A percentile compares a stretch with the other conserved stretches of the same genome.
Conservation (phyloP, 23 red algal species). For the Gracilaria domingensis region DNA sequence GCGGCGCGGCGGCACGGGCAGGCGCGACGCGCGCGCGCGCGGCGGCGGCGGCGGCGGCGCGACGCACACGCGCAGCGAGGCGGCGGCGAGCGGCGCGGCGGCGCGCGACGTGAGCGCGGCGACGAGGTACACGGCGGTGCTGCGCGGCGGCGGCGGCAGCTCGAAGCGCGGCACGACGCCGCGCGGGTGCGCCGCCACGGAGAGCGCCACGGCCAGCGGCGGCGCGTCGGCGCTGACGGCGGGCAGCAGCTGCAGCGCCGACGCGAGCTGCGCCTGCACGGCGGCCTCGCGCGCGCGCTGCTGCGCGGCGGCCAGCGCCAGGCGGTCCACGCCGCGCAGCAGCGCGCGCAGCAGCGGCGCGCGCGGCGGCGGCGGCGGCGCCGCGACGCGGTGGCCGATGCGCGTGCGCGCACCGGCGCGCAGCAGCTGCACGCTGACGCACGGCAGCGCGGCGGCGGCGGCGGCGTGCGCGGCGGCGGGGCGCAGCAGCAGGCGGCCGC, state of each 20-base stretch:
- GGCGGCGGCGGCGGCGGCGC: background rate
- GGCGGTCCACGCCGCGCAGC: slow-evolving; percentile 5
- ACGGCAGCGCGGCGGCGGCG: background rate
- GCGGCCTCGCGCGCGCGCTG: background rate
- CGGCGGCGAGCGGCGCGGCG: background rate
- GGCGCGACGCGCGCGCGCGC: background rate
- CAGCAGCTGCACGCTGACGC: too few relatives aligned
- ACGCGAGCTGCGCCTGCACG: too few relatives aligned
- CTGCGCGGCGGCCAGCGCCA: slow-evolving; percentile 5
- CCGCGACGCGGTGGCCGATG: background rate
- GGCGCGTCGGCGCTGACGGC: too few relatives aligned
- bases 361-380: background rate
- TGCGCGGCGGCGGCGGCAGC: background rate
- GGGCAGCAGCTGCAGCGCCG: too few relatives aligned
- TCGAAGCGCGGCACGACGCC: background rate
- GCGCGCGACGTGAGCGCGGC: too few relatives aligned
- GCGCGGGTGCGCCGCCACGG: background rate
- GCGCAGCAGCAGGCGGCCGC: background rate
- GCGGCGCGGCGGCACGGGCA: background rate
- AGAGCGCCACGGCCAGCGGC: background rate
- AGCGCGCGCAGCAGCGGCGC: background rate
- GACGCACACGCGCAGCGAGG: background rate
- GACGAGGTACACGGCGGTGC: too few relatives aligned
- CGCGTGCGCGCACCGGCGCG: background rate
- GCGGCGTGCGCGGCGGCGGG: background rate